Evolutionary conservation across 2,329 filamentous ascomycete genomes (phyloP), one percentile per base, ranked within the genome.

Genomic region (Paecilomyces dactylethromorphus): DNA sequence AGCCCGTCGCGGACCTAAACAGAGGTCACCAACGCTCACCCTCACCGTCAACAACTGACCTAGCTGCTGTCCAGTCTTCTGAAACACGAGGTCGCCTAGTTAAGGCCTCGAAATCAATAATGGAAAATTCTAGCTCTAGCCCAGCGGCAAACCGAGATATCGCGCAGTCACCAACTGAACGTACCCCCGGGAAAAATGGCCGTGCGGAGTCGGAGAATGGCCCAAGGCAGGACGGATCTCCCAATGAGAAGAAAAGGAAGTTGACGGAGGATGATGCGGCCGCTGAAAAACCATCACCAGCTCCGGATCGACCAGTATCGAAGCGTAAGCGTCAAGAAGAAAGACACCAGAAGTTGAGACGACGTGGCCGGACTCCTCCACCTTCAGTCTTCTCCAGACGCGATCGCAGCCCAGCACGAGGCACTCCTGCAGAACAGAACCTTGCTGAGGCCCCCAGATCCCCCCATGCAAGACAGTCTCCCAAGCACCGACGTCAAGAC

Each of bases 241-340:
- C 61, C 7, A 61, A 62, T 22, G 65, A 69, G 35, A 66, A 64
- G 49, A 74, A 71, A 57, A 66, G 69, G 58, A 71, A 68, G 32
- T n/a, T 64, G 15, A 55, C 62, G 10, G 69, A 69, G 15, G 66
- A 71, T 22, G 62, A 68, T 31, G 31, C 63, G 8, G 54, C 58
- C n/a, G 35, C 60, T 22, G 70, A 70, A 4, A 60, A 65, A 45
- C 58, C 66, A 39, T 64, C 64, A 56, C 53, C 52, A 13, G 58
- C 63, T 11, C 49, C 63, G 13, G 67, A 69, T n/a, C 71, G 68
- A 6, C 67, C 69, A 11, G 54, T 68, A 7, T 67, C 70, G 22
- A 77, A 74, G 60, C 74, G 74, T 59, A 74, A 69, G 59, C 71
- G 74, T 45, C 62, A 74, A 53, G 71, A 77, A 58, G 74, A 77